Base-by-base conservation (phyloP, 225 moss, liverwort and hornwort genomes). In the Physcomitrellopsis africana region DNA sequence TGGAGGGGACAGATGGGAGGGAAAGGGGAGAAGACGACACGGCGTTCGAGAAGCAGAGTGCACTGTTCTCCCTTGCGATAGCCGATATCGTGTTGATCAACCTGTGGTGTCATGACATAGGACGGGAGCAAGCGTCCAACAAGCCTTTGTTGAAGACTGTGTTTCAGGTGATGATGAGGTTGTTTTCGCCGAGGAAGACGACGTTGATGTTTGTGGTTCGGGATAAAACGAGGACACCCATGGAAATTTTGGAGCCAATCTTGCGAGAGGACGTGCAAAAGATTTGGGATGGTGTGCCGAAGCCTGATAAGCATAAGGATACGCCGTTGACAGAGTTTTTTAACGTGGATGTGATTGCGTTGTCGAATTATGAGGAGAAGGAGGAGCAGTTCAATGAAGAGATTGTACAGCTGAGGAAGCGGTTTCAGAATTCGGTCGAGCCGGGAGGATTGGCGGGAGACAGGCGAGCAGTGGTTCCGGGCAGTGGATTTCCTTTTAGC, bases 21-120 rank as follows among this genome's bases (percentile, higher is more conserved):
- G 99, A 99, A 73, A 81, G 99, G 55, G 99, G 99, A 60, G 99
- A 99, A 67, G 97, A 99, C 54, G 95, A 99, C 47, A 99, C 99
- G 3, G 84, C 95, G 16, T 99, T 99, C 53, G 95, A 99, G 84
- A 99, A 93, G 79, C 99, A 99, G 85, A 95, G 95, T 63, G 86
- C 99, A 0, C 73, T 99, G 65, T 99, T 99, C 57, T 95, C 99
- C 17, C 80, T 99, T 11, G 99, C 99, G 1, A 93, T 99, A 20
- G 87, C 99, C 55, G 99, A 99, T 58, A 89, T 99, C 48, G 81
- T 99, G 3, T 73, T 99, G 55, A 95, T 99, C 51, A 99, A 99
- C 78, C 89, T 99, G 92, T 99, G 97, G 97, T 99, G 99, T 57
- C 95, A 99, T 48, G 95, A 99, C 73, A 95, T 99, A 20, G 99